These are phyloP conservation scores for Beauveria brongniartii DNA, from an alignment of 2,329 filamentous ascomycete species.

Conservation along the genomic window DNA sequence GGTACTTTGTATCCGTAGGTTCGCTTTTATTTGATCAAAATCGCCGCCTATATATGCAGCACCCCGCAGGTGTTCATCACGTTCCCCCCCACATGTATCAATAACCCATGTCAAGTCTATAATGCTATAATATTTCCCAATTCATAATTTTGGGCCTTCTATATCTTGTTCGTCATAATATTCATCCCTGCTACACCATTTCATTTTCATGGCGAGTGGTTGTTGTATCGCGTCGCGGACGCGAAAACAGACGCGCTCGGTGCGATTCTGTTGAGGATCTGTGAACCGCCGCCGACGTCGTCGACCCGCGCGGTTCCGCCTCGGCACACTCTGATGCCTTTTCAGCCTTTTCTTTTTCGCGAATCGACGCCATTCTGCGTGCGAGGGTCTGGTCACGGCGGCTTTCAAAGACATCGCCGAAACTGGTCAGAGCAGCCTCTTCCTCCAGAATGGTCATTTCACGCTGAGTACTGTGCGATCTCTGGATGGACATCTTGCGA, in stretches of 20 bases:
- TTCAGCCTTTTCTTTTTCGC: conserved; percentile 27
- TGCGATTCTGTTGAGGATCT: conserved; percentile 10
- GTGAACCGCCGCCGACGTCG: conserved; percentile 6
- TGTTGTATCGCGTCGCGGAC: conserved; percentile 1
- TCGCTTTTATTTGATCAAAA: not conserved
- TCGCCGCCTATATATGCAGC: not conserved
- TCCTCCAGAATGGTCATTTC: conserved; percentile 17
- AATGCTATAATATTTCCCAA: not conserved
- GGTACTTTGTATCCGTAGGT: not conserved
- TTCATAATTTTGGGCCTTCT: not conserved
- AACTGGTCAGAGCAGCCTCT: conserved; percentile 29
- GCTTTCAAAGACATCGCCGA: conserved; percentile 38
- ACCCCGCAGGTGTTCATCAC: not conserved
- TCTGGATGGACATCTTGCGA: not conserved
- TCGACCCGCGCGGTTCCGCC: conserved; percentile 9
- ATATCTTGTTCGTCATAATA: not conserved
- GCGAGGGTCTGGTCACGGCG: conserved; percentile 29
- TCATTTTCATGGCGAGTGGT: conserved; percentile 4
- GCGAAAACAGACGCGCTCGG: conserved; percentile 2
- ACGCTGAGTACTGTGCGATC: conserved; percentile 12
- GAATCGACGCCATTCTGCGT: conserved; percentile 29
- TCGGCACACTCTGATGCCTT: conserved; percentile 10
- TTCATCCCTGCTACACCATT: conserved; percentile 1
- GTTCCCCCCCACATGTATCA: not conserved
- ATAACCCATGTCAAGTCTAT: not conserved